Percentiles rank a stretch among this genome's conserved stretches.
Evolutionary conservation across 495 filamentous ascomycete genomes (phyloP).

Genomic region (Penicillium diatomitis): DNA sequence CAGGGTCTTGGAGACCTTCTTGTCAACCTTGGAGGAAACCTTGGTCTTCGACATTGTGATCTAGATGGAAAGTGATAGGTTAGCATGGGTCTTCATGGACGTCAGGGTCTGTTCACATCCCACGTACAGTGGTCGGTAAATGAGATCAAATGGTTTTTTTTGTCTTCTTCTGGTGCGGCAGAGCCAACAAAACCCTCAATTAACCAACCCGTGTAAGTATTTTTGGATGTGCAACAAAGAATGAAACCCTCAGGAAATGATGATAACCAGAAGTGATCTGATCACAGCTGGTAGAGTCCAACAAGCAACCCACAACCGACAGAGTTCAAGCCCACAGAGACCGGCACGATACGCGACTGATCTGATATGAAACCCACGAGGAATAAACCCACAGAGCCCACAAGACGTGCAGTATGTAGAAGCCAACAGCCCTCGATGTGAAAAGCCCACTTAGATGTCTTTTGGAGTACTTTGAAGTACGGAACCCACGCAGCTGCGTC

Average conservation of each 20-base stretch:
- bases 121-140: slow-evolving; percentile 13
- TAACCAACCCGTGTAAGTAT: slow-evolving; percentile 19
- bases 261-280: slow-evolving; percentile 24
- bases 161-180: slow-evolving; percentile 27
- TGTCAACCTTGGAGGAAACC: slow-evolving; percentile 26
- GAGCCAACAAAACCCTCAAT: slow-evolving; percentile 33
- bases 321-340: slow-evolving; percentile 43
- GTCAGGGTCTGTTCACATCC: slow-evolving; percentile 11
- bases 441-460: slow-evolving; percentile 39
- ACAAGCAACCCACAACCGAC: slow-evolving; percentile 41
- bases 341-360: slow-evolving; percentile 36
- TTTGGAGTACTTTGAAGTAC: slow-evolving; percentile 37
- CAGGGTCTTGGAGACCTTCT: slow-evolving; percentile 41
- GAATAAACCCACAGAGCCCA: slow-evolving; percentile 32
- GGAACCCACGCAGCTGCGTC: slow-evolving; percentile 29
- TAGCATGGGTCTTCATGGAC: slow-evolving; percentile 25
- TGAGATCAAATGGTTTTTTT: slow-evolving; percentile 6
- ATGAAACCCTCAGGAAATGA: slow-evolving; percentile 25
- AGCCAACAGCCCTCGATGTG: slow-evolving; percentile 44
- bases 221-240: slow-evolving; percentile 18
- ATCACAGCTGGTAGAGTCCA: slow-evolving; percentile 33
- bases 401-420: slow-evolving; percentile 33
- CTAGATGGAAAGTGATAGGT: slow-evolving; percentile 14
- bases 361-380: slow-evolving; percentile 37
- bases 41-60: slow-evolving; percentile 47